Evolutionary conservation across 2,329 filamentous ascomycete genomes (phyloP), one percentile per base, ranked within the genome.

Genomic region (Sporothrix variecibatus): DNA sequence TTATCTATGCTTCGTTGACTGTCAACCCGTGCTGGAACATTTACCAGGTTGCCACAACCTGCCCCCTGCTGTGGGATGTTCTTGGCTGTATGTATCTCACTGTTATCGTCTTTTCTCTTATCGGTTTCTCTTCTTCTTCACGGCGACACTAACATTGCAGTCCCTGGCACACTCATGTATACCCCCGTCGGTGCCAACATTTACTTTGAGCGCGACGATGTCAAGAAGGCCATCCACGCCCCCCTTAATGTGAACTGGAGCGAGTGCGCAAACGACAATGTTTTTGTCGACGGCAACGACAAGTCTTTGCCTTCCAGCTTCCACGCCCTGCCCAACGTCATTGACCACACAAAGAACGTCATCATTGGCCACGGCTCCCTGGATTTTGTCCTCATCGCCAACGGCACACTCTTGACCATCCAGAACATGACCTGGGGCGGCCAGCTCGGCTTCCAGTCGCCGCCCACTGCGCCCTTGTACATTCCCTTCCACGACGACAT

Each of bases 401-500:
- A 93, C 80, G 93, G 92, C 20, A 92, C 92, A 0, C 84, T 95
- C 1, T 84, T 94, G 7, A 87, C 87, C 0, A 90, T 95, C 74
- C 93, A 95, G 80, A 94, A 94, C 83, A 93, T 95, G 90, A 94
- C 92, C 0, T 95, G 90, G 90, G 89, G 89, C 74, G 93, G 92
- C 4, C 80, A 85, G 60, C 88, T 92, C 71, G 93, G 93, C 0
- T 95, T 95, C 84, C 87, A 90, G 76, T 80, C 81, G 1, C 81
- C 83, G 0, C 93, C 93, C 0, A 80, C 80, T 1, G 86, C 89
- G 71, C 89, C 90, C 1, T 91, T 93, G 79, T 93, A 88, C 79
- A 91, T 94, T 0, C 92, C 93, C 0, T 90, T 89, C 79, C 89
- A 91, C 77, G 83, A 87, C 72, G 82, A 86, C 28, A 82, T 76